Base-by-base conservation (phyloP, 208 protist species). In the Crithidia sp. region DNA sequence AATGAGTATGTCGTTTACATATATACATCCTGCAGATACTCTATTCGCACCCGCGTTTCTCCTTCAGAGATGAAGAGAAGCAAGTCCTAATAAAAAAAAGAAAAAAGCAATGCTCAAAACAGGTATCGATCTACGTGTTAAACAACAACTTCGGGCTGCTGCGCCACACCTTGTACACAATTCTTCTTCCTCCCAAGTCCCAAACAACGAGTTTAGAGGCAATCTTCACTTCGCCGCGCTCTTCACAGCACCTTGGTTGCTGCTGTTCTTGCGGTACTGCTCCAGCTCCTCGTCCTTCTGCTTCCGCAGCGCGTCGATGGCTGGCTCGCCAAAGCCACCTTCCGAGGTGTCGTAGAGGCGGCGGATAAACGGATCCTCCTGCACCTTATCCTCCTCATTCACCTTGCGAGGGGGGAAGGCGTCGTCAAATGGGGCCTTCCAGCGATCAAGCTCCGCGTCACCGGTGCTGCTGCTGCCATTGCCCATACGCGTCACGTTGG, bases 281-380 rank as follows among this genome's bases (percentile, higher is more conserved):
- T 95, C 89, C 40, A 96, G 81, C 73, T 96, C 92, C 59, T 95
- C 93, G 45, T 97, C 93, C 79, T 95, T 97, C 77, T 96, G 91
- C 65, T 79, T 87, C 19, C 89, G 86, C 56, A 95, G 63, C 14
- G 91, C 81, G 63, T 97, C 93, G 47, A 96, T 93, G 13, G 69
- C 77, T 17, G 89, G 86, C 60, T 97, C 91, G 12, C 86, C 89
- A 72, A 86, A 96, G 53, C 89, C 92, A 17, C 81, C 85, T 52
- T 90, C 86, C 1, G 75, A 59, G 0, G 66, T 84, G 50, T 92
- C 88, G 67, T 95, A 95, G 47, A 95, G 73, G 19, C 78, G 67
- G 49, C 78, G 83, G 10, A 93, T 60, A 62, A 97, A 94, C 0
- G 81, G 60, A 36, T 93, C 89, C 39, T 87, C 82, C n/a, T 85